Conservation (phyloP, 2,329 filamentous ascomycete species). For the Aspergillus fructus region DNA sequence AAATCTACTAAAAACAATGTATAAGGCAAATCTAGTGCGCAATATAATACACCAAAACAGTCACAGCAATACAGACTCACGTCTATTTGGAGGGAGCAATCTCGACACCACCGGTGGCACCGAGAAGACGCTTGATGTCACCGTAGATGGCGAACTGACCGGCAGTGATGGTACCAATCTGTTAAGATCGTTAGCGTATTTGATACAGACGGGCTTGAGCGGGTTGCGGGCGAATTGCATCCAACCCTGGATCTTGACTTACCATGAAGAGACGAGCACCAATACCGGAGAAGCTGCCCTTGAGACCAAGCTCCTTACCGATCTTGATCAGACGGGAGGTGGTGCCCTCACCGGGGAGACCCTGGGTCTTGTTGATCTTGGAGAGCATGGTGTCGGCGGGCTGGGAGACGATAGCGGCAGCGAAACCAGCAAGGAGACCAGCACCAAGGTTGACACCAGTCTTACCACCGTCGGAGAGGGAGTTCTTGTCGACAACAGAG, state of each 20-base stretch:
- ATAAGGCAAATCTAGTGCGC: constrained; percentile 19
- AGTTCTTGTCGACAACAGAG: constrained; percentile 67
- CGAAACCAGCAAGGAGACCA: constrained; percentile 83
- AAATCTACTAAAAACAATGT: constrained; percentile 20
- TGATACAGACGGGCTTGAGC: constrained; percentile 21
- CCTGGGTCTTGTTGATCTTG: constrained; percentile 96
- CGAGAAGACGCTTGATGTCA: constrained; percentile 67
- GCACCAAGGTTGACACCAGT: constrained; percentile 81
- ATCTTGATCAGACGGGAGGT: constrained; percentile 82
- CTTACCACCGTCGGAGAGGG: constrained; percentile 66
- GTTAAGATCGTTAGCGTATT: neutral
- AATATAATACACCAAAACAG: constrained; percentile 23
- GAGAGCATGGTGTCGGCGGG: constrained; percentile 90
- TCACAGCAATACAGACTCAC: constrained; percentile 10
- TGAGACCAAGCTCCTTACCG: constrained; percentile 77
- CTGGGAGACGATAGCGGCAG: constrained; percentile 82
- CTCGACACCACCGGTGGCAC: constrained; percentile 74
- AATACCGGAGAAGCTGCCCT: constrained; percentile 76
- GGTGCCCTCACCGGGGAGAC: constrained; percentile 80
- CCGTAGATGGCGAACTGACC: constrained; percentile 91
- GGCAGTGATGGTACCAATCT: constrained; percentile 68
- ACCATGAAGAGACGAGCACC: constrained; percentile 74
- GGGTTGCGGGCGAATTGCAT: neutral
- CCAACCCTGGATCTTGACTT: constrained; percentile 13
- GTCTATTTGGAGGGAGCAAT: constrained; percentile 51